These are phyloP conservation scores for Lactarius akahatsu DNA, from an alignment of 768 basidiomycete genomes.

Conservation along the genomic window DNA sequence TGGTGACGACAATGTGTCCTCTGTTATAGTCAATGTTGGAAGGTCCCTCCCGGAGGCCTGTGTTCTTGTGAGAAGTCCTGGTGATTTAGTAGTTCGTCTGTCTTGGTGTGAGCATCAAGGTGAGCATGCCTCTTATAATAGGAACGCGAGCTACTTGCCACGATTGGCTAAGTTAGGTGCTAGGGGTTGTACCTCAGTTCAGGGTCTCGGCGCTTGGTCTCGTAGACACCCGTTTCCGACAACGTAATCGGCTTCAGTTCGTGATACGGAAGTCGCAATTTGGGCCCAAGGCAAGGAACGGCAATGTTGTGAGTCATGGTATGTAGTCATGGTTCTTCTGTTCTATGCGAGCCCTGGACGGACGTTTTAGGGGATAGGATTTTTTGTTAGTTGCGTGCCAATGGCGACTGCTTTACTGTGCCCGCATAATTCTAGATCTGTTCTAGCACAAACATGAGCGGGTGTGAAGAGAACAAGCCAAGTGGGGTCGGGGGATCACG, in stretches of 20 bases:
- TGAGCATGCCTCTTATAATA: neutral
- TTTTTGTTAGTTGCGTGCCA: neutral
- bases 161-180: neutral
- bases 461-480: neutral
- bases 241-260: neutral
- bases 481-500: neutral
- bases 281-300: neutral
- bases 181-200: neutral
- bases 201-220: neutral
- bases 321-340: neutral
- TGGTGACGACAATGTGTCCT: neutral
- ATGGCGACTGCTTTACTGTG: neutral
- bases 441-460: neutral
- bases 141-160: neutral
- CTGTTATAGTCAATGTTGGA: neutral
- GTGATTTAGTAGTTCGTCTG: neutral
- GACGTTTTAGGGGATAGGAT: neutral
- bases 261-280: neutral
- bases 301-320: neutral
- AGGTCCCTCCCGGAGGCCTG: neutral
- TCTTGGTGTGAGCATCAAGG: neutral
- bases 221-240: neutral
- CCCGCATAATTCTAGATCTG: neutral
- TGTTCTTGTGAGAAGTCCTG: neutral
- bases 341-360: neutral